A percentile compares a stretch with the other conserved stretches of the same genome.
Conservation (phyloP, 1,139 yeast species). For the Arxiozyma bovina region DNA sequence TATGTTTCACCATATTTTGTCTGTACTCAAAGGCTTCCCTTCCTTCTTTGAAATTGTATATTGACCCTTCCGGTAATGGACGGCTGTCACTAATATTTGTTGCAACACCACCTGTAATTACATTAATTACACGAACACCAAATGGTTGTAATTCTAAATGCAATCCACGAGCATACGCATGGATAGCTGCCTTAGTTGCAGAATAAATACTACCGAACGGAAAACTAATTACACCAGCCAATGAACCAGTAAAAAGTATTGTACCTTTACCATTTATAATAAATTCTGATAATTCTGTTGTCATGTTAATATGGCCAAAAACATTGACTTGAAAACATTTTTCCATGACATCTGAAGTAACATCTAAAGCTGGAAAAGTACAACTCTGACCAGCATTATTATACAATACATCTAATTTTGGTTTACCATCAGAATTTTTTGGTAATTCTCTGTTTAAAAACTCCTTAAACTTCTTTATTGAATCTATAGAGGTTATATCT, state of each 20-base stretch:
- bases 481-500: conserved; percentile 48
- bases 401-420: conserved; percentile 49
- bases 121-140: conserved; percentile 62
- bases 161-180: conserved; percentile 54
- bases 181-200: conserved; percentile 72
- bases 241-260: conserved; percentile 66
- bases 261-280: conserved; percentile 62
- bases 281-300: conserved; percentile 49
- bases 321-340: conserved; percentile 62
- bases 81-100: conserved; percentile 55
- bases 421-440: conserved; percentile 23
- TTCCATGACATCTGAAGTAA: conserved; percentile 45
- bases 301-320: conserved; percentile 56
- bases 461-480: conserved; percentile 41
- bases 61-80: conserved; percentile 47
- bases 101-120: conserved; percentile 59
- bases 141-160: conserved; percentile 65
- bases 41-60: conserved; percentile 47
- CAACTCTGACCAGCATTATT: conserved; percentile 69
- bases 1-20: conserved; percentile 51
- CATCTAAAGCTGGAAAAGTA: conserved; percentile 63
- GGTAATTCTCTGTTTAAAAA: conserved; percentile 34
- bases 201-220: conserved; percentile 65
- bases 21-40: conserved; percentile 42
- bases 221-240: conserved; percentile 57